phyloP scores from a whole-genome alignment of 108 stramenopile genomes.

The Fistulifera pelliculosa region DNA sequence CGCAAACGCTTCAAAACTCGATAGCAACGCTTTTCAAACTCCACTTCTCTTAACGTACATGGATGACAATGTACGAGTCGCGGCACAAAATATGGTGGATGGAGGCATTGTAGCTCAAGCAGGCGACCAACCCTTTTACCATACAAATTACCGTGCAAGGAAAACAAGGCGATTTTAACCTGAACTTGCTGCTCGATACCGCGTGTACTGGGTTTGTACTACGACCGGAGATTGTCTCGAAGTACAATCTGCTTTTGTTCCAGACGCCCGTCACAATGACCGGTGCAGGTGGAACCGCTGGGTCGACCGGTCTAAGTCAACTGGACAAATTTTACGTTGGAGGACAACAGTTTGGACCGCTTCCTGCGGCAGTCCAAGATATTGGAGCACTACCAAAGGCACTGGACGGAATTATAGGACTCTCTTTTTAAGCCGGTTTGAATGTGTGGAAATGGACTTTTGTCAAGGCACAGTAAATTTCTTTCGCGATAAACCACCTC shows the following conservation, averaged over 20 bases:
- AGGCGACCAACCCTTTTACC: slow-evolving; percentile 41
- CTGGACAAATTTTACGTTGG: slow-evolving; percentile 30
- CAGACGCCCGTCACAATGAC: slow-evolving; percentile 52
- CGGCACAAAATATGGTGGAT: slow-evolving; percentile 27
- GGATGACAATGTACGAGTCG: slow-evolving; percentile 28
- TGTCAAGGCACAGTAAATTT: slow-evolving; percentile 10
- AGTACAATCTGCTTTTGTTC: slow-evolving; percentile 25
- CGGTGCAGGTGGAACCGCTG: slow-evolving; percentile 41
- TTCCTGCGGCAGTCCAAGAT: slow-evolving; percentile 61
- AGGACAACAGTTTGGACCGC: slow-evolving; percentile 24
- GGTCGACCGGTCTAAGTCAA: slow-evolving; percentile 39
- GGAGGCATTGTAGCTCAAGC: slow-evolving; percentile 31
- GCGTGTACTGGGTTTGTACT: slow-evolving; percentile 70
- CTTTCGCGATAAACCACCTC: slow-evolving; percentile 5
- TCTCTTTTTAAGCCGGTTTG: slow-evolving; percentile 64
- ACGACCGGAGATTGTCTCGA: slow-evolving; percentile 36
- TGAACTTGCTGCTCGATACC: slow-evolving; percentile 68
- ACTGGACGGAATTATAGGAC: slow-evolving; percentile 73
- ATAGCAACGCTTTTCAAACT: slow-evolving; percentile 4
- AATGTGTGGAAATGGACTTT: slow-evolving; percentile 54
- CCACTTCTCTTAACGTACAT: slow-evolving; percentile 27
- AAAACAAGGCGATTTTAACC: slow-evolving; percentile 9
- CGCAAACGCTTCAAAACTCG: neutral
- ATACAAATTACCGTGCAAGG: slow-evolving; percentile 26
- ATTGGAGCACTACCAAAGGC: slow-evolving; percentile 55